These are phyloP conservation scores for Elymus sibiricus DNA, from an alignment of 176 grass and related monocot genomes.

Conservation along the genomic window DNA sequence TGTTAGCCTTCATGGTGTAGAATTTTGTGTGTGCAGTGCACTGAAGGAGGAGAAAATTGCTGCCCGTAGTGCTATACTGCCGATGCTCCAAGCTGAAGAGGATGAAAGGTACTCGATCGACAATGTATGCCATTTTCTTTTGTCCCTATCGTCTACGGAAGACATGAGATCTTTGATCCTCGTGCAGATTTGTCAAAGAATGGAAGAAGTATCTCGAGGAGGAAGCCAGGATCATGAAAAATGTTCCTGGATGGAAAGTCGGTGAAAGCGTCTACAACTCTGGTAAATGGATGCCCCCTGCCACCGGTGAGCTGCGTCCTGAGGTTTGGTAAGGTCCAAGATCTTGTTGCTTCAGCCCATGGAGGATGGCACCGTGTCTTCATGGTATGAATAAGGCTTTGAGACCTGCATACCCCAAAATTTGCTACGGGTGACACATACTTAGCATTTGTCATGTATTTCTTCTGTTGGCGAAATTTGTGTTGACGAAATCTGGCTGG, in stretches of 20 bases:
- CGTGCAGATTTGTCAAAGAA: slow-evolving; percentile 83
- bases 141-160: background rate
- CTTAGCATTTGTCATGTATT: slow-evolving; percentile 6
- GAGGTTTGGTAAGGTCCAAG: slow-evolving; percentile 66
- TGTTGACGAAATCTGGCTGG: slow-evolving; percentile 16
- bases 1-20: slow-evolving; percentile 5
- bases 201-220: slow-evolving; percentile 95
- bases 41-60: slow-evolving; percentile 98
- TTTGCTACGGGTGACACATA: background rate
- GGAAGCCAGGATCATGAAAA: slow-evolving; percentile 88
- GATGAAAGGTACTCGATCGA: slow-evolving; percentile 68
- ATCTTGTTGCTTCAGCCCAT: background rate
- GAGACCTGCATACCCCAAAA: background rate
- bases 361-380: slow-evolving; percentile 3
- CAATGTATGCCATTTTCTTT: background rate
- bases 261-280: slow-evolving; percentile 85
- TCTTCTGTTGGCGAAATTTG: slow-evolving; percentile 15
- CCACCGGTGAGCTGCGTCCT: slow-evolving; percentile 83
- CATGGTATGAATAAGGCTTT: slow-evolving; percentile 35
- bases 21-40: slow-evolving; percentile 37
- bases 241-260: slow-evolving; percentile 98
- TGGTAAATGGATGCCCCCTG: slow-evolving; percentile 92
- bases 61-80: slow-evolving; percentile 82
- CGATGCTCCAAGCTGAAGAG: slow-evolving; percentile 98
- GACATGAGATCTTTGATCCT: background rate